Conservation (phyloP, 2,329 filamentous ascomycete species). For the Diplocarpon rosae region DNA sequence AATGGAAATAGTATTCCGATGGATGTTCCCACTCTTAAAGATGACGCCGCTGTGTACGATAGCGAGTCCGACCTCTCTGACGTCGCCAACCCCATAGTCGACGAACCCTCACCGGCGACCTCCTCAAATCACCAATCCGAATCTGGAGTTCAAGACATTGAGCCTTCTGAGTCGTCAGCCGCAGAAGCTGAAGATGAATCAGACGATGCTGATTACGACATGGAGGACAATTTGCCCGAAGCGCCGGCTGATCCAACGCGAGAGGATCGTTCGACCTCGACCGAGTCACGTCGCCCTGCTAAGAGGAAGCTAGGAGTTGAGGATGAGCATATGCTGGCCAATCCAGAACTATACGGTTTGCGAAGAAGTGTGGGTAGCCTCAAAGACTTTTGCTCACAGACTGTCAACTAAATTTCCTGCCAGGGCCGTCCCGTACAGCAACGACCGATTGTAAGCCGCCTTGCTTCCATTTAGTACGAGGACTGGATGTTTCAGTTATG, state of each 20-base stretch:
- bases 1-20: constrained; percentile 55
- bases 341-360: constrained; percentile 90
- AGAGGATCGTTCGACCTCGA: constrained; percentile 53
- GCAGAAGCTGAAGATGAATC: constrained; percentile 40
- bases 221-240: constrained; percentile 46
- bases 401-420: constrained; percentile 15
- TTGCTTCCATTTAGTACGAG: constrained; percentile 4
- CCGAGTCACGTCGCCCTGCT: constrained; percentile 53
- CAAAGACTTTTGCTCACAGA: constrained; percentile 25
- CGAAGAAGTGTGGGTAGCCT: constrained; percentile 67
- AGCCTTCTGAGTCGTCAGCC: constrained; percentile 24
- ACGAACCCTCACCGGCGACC: constrained; percentile 36
- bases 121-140: constrained; percentile 30
- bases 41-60: constrained; percentile 36
- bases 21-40: constrained; percentile 32
- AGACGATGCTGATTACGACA: constrained; percentile 67
- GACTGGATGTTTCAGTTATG: constrained; percentile 6
- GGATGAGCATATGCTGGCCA: constrained; percentile 76
- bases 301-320: constrained; percentile 64
- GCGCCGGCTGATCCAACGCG: constrained; percentile 36
- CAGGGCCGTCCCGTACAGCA: constrained; percentile 48
- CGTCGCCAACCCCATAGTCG: constrained; percentile 44
- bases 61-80: constrained; percentile 74
- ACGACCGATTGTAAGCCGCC: constrained; percentile 35
- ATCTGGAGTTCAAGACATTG: constrained; percentile 23